Conservation (phyloP, 129 eudicot genomes). For the carrot (Daucus carota) region DH1_v3.0 NC_030383.2:46839001-46839500, state of each 20-base stretch:
- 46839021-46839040: constrained; percentile 87
- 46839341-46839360: neutral
- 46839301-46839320: neutral
- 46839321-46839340: neutral
- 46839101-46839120: constrained; percentile 33
- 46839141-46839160: constrained; percentile 52
- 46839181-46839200: constrained; percentile 27
- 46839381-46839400: too few relatives aligned
- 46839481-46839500: too few relatives aligned
- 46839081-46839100: constrained; percentile 63
- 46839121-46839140: constrained; percentile 33
- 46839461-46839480: too few relatives aligned
- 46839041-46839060: constrained; percentile 82
- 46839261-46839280: neutral
- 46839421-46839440: too few relatives aligned
- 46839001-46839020: constrained; percentile 93
- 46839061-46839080: constrained; percentile 71
- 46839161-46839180: constrained; percentile 39
- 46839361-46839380: too few relatives aligned
- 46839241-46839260: neutral
- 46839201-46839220: constrained; percentile 14
- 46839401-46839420: too few relatives aligned
- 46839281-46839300: neutral
- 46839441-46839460: too few relatives aligned
- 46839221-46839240: neutral